Base-by-base conservation (phyloP, 1,284 basidiomycete genomes). In the Laetiporus sulphureus region DNA sequence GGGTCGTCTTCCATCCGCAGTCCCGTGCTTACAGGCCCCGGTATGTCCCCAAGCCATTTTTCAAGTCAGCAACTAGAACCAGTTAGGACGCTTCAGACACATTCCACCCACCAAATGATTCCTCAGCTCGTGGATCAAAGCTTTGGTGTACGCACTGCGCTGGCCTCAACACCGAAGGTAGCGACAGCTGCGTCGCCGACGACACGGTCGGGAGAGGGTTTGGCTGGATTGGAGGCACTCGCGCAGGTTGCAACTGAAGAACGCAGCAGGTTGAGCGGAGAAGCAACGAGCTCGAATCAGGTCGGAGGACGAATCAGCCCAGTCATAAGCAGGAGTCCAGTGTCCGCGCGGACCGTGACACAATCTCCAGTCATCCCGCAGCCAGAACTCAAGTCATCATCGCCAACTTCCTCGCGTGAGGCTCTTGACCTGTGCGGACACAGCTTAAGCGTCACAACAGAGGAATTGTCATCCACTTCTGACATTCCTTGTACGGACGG, bases 191-290 rank as follows among this genome's bases (percentile, higher is more conserved):
- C 49, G 30, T 50, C 47, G 5, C 42, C 50, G n/a, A 51, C 51
- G 18, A 54, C 60, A 1, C 55, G 59, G 15, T 44, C 49, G 3
- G 36, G 40, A 1, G 40, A 47, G 24, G 55, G 51, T 6, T 46
- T 61, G 20, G 58, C 64, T n/a, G 71, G 68, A 11, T 57, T 78
- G 43, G 74, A 78, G 37, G 72, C 72, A 0, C 65, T 78, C 40
- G 74, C 77, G 11, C 72, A 76, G 55, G 75, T 67, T 23, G 75
- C 75, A 1, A 70, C 70, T 0, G 69, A 73, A 48, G 75, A 77
- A 47, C 65, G 69, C 36, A 64, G 71, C 38, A 58, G 72, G 37
- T 60, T 75, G 29, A 61, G 61, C 40, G 59, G 60, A 39, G 57
- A 62, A 41, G 44, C 56, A 32, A 37, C 47, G 8, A 43, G 50